A percentile compares a stretch with the other conserved stretches of the same genome.
Evolutionary conservation across 306 rosid genomes (phyloP).

Genomic region (Vigna trinervia): DNA sequence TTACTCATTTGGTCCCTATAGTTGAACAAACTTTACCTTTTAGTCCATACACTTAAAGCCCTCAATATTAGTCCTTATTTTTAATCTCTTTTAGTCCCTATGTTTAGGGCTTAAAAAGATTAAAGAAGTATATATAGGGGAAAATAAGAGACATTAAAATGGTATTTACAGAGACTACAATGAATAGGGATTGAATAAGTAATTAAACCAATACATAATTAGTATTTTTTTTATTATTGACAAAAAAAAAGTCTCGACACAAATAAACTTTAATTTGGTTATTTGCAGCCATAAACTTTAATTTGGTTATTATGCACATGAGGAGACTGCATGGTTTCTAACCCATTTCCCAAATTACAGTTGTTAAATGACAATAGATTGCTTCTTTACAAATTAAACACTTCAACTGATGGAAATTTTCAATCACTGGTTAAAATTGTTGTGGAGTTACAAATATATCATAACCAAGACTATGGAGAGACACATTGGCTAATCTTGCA

Average conservation of each 20-base stretch:
- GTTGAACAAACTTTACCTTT: no score
- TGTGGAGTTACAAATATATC: conserved; percentile 15
- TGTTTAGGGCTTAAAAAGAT: no score
- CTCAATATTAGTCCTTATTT: no score
- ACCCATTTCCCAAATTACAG: background rate
- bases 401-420: conserved; percentile 14
- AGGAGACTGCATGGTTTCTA: background rate
- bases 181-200: no score
- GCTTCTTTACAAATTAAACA: background rate
- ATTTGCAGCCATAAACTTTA: background rate
- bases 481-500: conserved; percentile 3
- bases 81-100: no score
- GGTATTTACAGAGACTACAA: no score
- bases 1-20: no score
- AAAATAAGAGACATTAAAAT: no score
- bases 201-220: no score
- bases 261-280: background rate
- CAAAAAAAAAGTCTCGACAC: background rate
- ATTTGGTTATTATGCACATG: background rate
- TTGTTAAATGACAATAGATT: background rate
- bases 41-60: no score
- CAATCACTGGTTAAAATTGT: conserved; percentile 5
- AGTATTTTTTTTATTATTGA: background rate
- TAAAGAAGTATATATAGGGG: no score
- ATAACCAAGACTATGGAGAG: conserved; percentile 15